Conservation (phyloP, 139 green algal genomes). For the Tetradesmus lagerheimii region DNA sequence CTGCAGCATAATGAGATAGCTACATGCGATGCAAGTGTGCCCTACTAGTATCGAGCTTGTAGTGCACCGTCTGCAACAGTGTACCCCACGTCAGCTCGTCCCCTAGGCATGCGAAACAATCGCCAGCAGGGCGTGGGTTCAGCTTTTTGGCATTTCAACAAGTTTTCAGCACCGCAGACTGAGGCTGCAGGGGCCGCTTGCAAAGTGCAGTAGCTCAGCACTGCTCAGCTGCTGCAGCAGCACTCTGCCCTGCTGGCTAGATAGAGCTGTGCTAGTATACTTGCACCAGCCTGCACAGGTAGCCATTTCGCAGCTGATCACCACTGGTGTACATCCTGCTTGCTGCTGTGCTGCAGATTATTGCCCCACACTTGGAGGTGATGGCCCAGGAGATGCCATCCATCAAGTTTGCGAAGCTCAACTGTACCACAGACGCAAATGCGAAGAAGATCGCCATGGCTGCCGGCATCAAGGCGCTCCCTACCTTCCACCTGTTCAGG, state of each 20-base stretch:
- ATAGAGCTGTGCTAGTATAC: not conserved
- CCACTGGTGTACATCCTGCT: not conserved
- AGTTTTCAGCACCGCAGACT: not conserved
- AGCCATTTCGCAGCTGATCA: not conserved
- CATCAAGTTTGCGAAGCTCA: slow-evolving; percentile 43
- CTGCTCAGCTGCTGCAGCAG: not conserved
- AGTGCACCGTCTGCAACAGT: not conserved
- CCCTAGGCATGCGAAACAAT: not conserved
- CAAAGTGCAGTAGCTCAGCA: not conserved
- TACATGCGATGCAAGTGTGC: not conserved
- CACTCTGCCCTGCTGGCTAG: not conserved
- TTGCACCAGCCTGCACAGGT: not conserved
- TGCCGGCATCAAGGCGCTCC: slow-evolving; percentile 48
- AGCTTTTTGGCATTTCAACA: not conserved
- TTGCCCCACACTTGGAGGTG: slow-evolving; percentile 26
- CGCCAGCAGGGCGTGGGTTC: not conserved
- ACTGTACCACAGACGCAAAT: slow-evolving; percentile 29
- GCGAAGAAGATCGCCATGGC: slow-evolving; percentile 45
- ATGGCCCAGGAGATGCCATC: slow-evolving; percentile 17
- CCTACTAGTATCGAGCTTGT: not conserved
- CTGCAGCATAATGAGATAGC: not conserved
- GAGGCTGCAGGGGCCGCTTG: not conserved
- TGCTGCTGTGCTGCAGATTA: slow-evolving; percentile 15
- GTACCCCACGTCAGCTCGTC: not conserved
- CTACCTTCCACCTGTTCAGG: slow-evolving; percentile 40